Percentiles rank a stretch among this genome's conserved stretches.
phyloP scores from a whole-genome alignment of 768 basidiomycete genomes.

The Hirschioporus abietinus region DNA sequence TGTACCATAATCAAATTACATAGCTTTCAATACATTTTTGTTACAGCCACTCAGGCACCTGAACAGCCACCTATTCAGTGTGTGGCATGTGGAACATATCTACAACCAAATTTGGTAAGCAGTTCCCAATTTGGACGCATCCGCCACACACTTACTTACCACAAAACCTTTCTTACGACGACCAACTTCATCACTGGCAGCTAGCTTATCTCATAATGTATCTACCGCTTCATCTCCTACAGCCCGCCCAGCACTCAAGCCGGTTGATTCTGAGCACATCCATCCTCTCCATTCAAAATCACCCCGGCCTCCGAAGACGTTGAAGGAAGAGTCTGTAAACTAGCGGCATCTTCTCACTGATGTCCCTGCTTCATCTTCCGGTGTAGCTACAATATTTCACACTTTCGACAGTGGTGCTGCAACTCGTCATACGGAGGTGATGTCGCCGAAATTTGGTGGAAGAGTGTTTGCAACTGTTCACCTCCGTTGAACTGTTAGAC shows the following conservation, averaged over 20 bases:
- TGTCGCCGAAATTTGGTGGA: constrained; percentile 44
- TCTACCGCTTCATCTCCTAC: not conserved
- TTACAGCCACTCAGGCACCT: too few species aligned
- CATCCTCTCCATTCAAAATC: constrained; percentile 21
- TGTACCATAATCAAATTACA: too few species aligned
- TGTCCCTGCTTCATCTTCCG: constrained; percentile 39
- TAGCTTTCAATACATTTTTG: too few species aligned
- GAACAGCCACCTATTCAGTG: too few species aligned
- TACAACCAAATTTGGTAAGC: too few species aligned
- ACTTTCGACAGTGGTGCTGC: constrained; percentile 34
- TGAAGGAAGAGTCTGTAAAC: constrained; percentile 56
- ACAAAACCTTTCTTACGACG: constrained; percentile 23
- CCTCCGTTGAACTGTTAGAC: constrained; percentile 87
- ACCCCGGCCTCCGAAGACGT: constrained; percentile 49
- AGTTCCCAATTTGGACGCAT: too few species aligned
- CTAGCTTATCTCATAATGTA: not conserved
- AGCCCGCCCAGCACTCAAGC: not conserved
- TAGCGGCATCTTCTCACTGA: constrained; percentile 66
- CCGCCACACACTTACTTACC: too few species aligned
- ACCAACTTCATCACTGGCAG: constrained; percentile 9
- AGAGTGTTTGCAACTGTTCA: constrained; percentile 84
- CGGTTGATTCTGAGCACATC: not conserved
- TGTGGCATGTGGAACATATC: too few species aligned
- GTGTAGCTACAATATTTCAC: constrained; percentile 41
- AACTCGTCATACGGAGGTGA: constrained; percentile 13